Conservation (phyloP, 768 basidiomycete species). For the Tricholoma hemisulphureum region DNA sequence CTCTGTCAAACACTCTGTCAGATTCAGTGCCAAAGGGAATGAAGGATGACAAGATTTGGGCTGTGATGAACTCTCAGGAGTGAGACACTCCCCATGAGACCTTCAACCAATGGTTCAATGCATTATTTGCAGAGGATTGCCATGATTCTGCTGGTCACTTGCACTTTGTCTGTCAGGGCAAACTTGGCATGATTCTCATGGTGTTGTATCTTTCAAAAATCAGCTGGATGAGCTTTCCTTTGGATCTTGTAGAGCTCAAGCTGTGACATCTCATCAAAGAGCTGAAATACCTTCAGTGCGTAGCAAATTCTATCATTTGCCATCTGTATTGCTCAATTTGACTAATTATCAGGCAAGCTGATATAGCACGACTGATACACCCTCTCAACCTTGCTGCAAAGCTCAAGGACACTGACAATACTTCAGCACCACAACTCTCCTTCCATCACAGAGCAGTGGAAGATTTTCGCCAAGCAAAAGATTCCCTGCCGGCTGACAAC, state of each 20-base stretch:
- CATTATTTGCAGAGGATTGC: not conserved
- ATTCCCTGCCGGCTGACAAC: not conserved
- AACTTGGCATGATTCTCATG: no score
- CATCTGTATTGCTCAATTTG: not conserved
- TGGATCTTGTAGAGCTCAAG: slow-evolving; percentile 4
- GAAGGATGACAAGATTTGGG: slow-evolving; percentile 5
- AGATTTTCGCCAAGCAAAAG: not conserved
- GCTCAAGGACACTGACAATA: not conserved
- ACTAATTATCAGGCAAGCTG: not conserved
- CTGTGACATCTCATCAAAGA: slow-evolving; percentile 1
- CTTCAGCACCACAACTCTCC: not conserved
- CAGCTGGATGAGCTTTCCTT: slow-evolving; percentile 2
- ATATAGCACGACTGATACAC: not conserved
- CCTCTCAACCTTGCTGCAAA: not conserved
- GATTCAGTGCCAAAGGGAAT: not conserved
- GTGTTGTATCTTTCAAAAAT: no score
- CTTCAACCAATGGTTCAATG: not conserved
- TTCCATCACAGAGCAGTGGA: not conserved
- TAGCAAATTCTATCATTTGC: not conserved
- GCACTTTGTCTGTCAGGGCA: not conserved
- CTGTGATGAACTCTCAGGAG: slow-evolving; percentile 2
- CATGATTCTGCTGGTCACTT: not conserved
- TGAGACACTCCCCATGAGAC: not conserved
- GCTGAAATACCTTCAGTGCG: slow-evolving; percentile 1
- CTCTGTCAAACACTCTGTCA: not conserved